A percentile compares a stretch with the other conserved stretches of the same genome.
Evolutionary conservation across 225 moss, liverwort and hornwort species (phyloP).

Genomic region (Bryoerythrophyllum caledonicum): DNA sequence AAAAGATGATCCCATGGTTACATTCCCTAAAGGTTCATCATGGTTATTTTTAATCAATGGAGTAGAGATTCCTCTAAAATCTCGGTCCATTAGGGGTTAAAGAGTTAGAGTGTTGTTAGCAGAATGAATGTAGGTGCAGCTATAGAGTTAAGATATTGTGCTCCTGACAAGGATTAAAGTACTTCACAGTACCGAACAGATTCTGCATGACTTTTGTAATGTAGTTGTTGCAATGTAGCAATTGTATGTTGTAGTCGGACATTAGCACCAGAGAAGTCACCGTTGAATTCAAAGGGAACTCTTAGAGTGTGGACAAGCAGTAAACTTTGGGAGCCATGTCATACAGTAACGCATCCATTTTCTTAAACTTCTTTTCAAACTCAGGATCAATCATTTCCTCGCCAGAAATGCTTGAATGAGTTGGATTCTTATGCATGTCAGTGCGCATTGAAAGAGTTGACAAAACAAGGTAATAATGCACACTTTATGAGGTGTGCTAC

Average conservation of each 20-base stretch:
- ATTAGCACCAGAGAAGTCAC: neutral
- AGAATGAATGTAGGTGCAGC: too few relatives aligned
- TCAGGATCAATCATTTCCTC: neutral
- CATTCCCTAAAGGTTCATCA: too few relatives aligned
- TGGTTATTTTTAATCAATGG: too few relatives aligned
- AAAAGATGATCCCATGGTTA: too few relatives aligned
- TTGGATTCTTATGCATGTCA: neutral
- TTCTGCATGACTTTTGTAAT: neutral
- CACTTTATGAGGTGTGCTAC: neutral
- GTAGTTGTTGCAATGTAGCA: neutral
- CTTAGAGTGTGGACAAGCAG: neutral
- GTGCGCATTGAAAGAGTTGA: conserved; percentile 7
- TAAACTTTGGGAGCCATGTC: neutral
- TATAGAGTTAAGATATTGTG: neutral
- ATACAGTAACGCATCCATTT: too few relatives aligned
- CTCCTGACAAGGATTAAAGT: neutral
- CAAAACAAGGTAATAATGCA: neutral
- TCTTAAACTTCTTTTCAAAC: neutral
- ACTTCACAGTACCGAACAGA: neutral
- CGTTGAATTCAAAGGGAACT: too few relatives aligned
- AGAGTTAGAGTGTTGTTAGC: too few relatives aligned
- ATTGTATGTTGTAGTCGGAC: neutral
- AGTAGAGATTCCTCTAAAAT: too few relatives aligned
- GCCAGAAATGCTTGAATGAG: neutral
- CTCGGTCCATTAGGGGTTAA: too few relatives aligned